Evolutionary conservation across 495 filamentous ascomycete species (phyloP).

Genomic region (Cercophora samala): DNA sequence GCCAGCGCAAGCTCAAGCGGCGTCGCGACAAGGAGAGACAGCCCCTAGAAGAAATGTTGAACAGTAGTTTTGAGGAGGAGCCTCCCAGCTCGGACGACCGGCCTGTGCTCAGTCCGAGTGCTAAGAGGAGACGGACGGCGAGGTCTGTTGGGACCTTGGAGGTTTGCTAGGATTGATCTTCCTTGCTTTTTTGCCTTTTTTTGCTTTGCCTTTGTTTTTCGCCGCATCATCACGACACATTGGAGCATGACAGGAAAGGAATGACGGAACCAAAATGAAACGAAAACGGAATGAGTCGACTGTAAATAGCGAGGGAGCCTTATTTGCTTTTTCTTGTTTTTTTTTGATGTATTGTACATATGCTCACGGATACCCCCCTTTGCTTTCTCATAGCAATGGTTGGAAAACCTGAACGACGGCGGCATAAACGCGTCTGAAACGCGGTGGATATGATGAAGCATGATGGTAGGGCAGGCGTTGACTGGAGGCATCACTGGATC

Average conservation of each 20-base stretch:
- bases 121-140: constrained; percentile 35
- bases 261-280: not conserved
- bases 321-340: not conserved
- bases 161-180: constrained; percentile 27
- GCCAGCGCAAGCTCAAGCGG: constrained; percentile 24
- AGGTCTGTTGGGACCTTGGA: constrained; percentile 21
- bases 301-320: not conserved
- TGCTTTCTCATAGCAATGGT: not conserved
- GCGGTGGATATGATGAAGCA: not conserved
- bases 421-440: not conserved
- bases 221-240: not conserved
- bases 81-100: constrained; percentile 27
- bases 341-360: not conserved
- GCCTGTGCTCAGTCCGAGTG: constrained; percentile 31
- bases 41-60: constrained; percentile 28
- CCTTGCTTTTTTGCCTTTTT: not conserved
- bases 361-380: not conserved
- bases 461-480: not conserved
- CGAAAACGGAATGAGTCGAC: not conserved
- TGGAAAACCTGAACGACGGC: not conserved
- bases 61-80: constrained; percentile 39
- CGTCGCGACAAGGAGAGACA: constrained; percentile 22
- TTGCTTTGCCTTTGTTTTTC: not conserved
- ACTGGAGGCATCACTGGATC: not conserved
- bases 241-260: not conserved